phyloP scores from a whole-genome alignment of 352 stramenopile genomes.

The Hyaloperonospora arabidopsidis region DNA sequence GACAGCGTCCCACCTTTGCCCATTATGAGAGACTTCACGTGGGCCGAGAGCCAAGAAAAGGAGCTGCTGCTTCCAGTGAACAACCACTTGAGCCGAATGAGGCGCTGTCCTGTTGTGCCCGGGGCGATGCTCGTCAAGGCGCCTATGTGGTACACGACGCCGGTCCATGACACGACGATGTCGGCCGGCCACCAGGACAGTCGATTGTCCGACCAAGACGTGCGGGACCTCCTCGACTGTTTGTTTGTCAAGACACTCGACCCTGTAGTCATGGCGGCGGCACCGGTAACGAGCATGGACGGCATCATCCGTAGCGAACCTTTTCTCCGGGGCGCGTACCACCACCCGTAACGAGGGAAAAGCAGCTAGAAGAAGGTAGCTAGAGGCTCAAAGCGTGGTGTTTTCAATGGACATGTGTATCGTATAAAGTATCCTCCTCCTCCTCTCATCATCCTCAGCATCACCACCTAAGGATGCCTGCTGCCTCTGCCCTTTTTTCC shows the following conservation, averaged over 20 bases:
- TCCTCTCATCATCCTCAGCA: too few species aligned
- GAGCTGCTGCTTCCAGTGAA: slow-evolving; percentile 19
- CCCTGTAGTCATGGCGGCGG: neutral
- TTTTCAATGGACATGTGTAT: neutral
- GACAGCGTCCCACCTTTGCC: too few species aligned
- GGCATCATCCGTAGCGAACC: slow-evolving; percentile 27
- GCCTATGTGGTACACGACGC: slow-evolving; percentile 8
- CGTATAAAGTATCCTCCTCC: too few species aligned
- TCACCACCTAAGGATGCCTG: too few species aligned
- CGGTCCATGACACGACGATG: neutral
- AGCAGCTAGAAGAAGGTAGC: too few species aligned
- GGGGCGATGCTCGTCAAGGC: slow-evolving; percentile 23
- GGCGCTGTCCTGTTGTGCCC: slow-evolving; percentile 21
- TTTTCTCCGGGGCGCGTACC: slow-evolving; percentile 25
- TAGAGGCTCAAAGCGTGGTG: neutral
- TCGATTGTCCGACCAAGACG: slow-evolving; percentile 35
- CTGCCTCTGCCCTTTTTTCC: too few species aligned
- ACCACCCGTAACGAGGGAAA: slow-evolving; percentile 1
- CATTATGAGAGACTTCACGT: too few species aligned
- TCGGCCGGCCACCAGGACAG: slow-evolving; percentile 14
- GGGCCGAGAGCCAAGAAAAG: slow-evolving; percentile 1
- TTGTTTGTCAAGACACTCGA: slow-evolving; percentile 30
- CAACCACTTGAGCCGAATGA: slow-evolving; percentile 7
- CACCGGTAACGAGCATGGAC: slow-evolving; percentile 12
- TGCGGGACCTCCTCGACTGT: slow-evolving; percentile 34